Percentiles rank a stretch among this genome's conserved stretches.
phyloP scores from a whole-genome alignment of 495 filamentous ascomycete genomes.

The Penicillium paradoxum region DNA sequence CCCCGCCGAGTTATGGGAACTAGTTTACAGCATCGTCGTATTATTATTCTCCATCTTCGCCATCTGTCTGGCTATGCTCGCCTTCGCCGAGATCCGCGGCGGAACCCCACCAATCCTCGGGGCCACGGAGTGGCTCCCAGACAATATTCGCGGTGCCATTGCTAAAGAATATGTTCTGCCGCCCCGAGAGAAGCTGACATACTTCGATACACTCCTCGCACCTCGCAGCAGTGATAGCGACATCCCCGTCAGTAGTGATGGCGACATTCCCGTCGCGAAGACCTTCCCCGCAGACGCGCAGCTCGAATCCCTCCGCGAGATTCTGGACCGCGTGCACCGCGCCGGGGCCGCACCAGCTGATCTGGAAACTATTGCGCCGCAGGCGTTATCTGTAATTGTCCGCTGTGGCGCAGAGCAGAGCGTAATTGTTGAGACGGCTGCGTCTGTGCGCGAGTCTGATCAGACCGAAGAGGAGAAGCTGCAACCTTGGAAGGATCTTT shows the following conservation, averaged over 20 bases:
- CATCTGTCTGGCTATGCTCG: slow-evolving; percentile 58
- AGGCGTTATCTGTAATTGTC: slow-evolving; percentile 23
- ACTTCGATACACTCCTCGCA: slow-evolving; percentile 13
- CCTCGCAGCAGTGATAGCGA: background rate
- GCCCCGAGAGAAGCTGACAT: slow-evolving; percentile 14
- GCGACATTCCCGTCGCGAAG: background rate
- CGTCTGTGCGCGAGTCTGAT: slow-evolving; percentile 1
- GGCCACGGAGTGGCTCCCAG: slow-evolving; percentile 41
- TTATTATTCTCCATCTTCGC: slow-evolving; percentile 51
- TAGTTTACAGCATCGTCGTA: slow-evolving; percentile 42
- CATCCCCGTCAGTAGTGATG: background rate
- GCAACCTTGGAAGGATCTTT: slow-evolving; percentile 64
- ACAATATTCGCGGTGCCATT: slow-evolving; percentile 27
- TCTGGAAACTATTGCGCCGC: slow-evolving; percentile 13
- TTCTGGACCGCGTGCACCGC: slow-evolving; percentile 25
- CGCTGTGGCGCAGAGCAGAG: slow-evolving; percentile 22
- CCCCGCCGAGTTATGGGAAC: slow-evolving; percentile 44
- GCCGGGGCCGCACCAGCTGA: slow-evolving; percentile 23
- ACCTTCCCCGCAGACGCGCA: background rate
- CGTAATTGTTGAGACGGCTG: slow-evolving; percentile 20
- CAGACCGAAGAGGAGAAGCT: slow-evolving; percentile 27
- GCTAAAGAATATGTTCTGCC: slow-evolving; percentile 18
- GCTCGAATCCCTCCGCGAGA: slow-evolving; percentile 18
- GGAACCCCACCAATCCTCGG: slow-evolving; percentile 54
- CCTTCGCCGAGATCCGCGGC: slow-evolving; percentile 62